These are phyloP conservation scores for Citrullus colocynthis DNA, from an alignment of 306 rosid species.

Conservation along the genomic window DNA sequence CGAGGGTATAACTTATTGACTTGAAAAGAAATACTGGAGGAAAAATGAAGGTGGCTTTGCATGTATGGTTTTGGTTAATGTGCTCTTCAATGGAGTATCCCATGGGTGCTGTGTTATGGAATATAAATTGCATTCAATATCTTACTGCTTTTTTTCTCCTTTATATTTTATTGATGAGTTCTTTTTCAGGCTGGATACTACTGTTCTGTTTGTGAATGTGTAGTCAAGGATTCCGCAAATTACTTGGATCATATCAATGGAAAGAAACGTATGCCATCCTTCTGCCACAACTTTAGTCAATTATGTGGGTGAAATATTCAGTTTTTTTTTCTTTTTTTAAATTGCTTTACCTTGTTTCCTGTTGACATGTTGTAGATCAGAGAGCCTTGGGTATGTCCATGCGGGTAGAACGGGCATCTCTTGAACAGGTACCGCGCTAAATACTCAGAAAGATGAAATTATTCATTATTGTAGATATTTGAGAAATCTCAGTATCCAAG, in stretches of 20 bases:
- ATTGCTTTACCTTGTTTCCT: slow-evolving; percentile 1
- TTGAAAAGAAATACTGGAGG: background rate
- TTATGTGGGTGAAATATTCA: background rate
- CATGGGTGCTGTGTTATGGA: background rate
- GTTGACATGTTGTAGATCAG: slow-evolving; percentile 40
- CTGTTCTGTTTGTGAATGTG: slow-evolving; percentile 95
- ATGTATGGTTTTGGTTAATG: background rate
- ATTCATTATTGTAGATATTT: background rate
- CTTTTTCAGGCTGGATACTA: slow-evolving; percentile 81
- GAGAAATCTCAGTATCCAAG: background rate
- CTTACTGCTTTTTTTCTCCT: background rate
- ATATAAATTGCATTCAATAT: background rate
- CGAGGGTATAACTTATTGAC: background rate
- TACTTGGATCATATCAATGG: slow-evolving; percentile 98
- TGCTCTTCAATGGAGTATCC: background rate
- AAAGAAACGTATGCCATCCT: slow-evolving; percentile 74
- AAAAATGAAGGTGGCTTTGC: background rate
- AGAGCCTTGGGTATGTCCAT: slow-evolving; percentile 99
- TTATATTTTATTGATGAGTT: background rate
- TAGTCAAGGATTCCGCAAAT: slow-evolving; percentile 98
- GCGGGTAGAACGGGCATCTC: slow-evolving; percentile 93
- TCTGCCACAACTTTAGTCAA: background rate
- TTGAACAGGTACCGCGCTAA: slow-evolving; percentile 49
- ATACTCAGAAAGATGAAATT: background rate
- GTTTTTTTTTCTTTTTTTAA: background rate